Conservation (phyloP, 257 asterid species). For the Scutellaria minor region DNA sequence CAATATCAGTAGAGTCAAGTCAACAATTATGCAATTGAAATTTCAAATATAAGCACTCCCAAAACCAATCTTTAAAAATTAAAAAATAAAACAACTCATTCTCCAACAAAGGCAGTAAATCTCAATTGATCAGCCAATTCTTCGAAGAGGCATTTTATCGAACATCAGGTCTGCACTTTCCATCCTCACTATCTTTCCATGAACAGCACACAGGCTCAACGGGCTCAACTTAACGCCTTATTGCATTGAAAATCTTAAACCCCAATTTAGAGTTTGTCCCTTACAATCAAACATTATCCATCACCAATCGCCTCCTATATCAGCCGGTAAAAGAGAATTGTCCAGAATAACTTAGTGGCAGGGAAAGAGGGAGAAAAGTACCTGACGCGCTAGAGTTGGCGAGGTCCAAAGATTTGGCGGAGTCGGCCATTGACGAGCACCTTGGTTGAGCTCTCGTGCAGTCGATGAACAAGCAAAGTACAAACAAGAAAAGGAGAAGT, state of each 20-base stretch:
- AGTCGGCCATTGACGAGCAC: constrained; percentile 23
- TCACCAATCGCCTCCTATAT: background rate
- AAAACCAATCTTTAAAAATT: background rate
- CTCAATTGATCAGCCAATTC: background rate
- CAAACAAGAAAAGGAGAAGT: background rate
- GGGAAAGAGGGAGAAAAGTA: background rate
- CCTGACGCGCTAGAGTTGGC: constrained; percentile 34
- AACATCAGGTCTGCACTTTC: background rate
- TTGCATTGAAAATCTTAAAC: background rate
- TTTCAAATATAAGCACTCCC: constrained; percentile 8
- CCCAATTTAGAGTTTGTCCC: background rate
- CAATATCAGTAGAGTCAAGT: background rate
- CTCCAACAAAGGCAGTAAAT: background rate
- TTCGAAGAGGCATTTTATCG: constrained; percentile 5
- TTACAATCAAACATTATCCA: background rate
- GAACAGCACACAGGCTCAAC: no score
- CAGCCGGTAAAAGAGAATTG: background rate
- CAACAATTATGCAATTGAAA: background rate
- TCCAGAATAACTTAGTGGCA: background rate
- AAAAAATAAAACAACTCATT: background rate
- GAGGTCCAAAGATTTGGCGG: constrained; percentile 12
- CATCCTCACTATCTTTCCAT: background rate
- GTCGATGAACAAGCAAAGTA: background rate
- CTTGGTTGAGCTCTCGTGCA: background rate
- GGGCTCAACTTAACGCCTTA: background rate